Base-by-base conservation (phyloP, 2,329 filamentous ascomycete genomes). In the Aureobasidium zeae region DNA sequence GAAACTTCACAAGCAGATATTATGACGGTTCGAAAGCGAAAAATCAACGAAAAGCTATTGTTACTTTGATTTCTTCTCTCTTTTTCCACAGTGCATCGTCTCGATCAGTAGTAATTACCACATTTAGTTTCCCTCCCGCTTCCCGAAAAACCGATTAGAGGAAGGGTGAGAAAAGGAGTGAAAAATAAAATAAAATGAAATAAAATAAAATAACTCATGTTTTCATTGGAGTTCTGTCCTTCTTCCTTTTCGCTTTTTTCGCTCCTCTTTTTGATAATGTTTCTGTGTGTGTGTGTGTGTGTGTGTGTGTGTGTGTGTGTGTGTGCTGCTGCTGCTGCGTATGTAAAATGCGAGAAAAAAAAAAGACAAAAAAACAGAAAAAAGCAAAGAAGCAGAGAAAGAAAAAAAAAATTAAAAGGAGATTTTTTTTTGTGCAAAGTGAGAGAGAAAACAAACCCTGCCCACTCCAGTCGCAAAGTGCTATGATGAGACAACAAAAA, bases 401-500 rank as follows among this genome's bases (percentile, higher is more conserved):
- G 22, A 42, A 28, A 42, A 33, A 42, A 42, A 29, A 42, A 12
- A 42, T 25, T 31, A 22, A 33, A 9, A 42, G 33, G 20, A 41
- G 21, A 29, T 29, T 16, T n/a, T n/a, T n/a, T n/a, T n/a, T n/a
- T 9, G 20, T 29, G 19, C 19, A 10, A 29, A 29, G 11, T 29
- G n/a, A 20, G 15, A 13, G 20, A 6, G 20, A 19, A 26, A 30
- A 39, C 29, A 13, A 16, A 15, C n/a, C n/a, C 15, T 22, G 26
- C 22, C 11, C 13, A 17, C 24, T 17, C 37, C 24, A n/a, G n/a
- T n/a, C n/a, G n/a, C n/a, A n/a, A n/a, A n/a, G n/a, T n/a, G n/a
- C n/a, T n/a, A n/a, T n/a, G n/a, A n/a, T n/a, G n/a, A n/a, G n/a
- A 25, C 22, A 25, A 25, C 22, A 22, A 21, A 20, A 12, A 19